These are phyloP conservation scores for Quercus rubra DNA, from an alignment of 306 rosid genomes.

Conservation along the genomic window DNA sequence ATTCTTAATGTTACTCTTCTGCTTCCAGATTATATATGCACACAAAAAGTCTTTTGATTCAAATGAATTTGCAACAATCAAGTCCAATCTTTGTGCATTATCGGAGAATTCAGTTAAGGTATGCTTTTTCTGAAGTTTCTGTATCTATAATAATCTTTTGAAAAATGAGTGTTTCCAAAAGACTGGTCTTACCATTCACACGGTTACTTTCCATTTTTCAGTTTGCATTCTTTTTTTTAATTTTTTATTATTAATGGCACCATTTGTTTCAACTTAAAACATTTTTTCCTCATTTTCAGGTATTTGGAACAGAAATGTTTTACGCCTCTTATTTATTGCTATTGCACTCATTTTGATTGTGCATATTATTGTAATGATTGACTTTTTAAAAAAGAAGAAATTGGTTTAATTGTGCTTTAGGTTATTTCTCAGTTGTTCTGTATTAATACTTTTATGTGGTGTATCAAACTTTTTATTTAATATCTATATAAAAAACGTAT, in stretches of 20 bases:
- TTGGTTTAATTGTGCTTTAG: too few relatives aligned
- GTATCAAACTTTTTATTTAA: too few relatives aligned
- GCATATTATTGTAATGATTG: too few relatives aligned
- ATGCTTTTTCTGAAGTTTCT: neutral
- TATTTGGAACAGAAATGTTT: too few relatives aligned
- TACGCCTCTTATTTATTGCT: too few relatives aligned
- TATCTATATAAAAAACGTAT: too few relatives aligned
- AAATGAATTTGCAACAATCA: constrained; percentile 44
- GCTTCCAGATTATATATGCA: constrained; percentile 64
- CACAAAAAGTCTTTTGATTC: constrained; percentile 66
- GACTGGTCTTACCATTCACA: neutral
- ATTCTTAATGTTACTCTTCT: neutral
- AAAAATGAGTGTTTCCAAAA: neutral
- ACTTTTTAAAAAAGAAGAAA: too few relatives aligned
- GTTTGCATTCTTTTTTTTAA: neutral
- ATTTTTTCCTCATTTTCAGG: neutral
- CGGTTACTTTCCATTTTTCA: neutral
- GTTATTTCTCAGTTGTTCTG: too few relatives aligned
- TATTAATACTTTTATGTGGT: too few relatives aligned
- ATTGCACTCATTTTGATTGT: too few relatives aligned
- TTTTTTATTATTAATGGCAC: too few relatives aligned
- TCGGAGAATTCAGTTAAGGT: constrained; percentile 36
- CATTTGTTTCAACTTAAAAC: too few relatives aligned
- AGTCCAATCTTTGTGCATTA: constrained; percentile 41
- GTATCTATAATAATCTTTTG: neutral